Evolutionary conservation across 1,139 yeast genomes (phyloP).

Genomic region (Kodamaea sp.): DNA sequence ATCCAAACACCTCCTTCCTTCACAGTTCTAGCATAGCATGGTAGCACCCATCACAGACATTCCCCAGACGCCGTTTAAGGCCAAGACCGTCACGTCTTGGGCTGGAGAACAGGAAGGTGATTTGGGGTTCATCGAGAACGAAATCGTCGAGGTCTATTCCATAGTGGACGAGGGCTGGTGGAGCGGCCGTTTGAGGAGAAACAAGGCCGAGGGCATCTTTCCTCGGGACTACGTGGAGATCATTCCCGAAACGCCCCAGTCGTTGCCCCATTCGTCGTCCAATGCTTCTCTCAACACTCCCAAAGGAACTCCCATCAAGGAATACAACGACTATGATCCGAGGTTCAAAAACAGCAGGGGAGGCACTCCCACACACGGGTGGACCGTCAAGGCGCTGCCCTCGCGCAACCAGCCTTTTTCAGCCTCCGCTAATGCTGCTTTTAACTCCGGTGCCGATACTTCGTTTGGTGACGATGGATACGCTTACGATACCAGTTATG

Average conservation of each 20-base stretch:
- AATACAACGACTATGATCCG: constrained; percentile 12
- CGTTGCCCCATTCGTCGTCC: constrained; percentile 16
- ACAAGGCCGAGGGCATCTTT: constrained; percentile 80
- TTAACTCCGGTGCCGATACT: constrained; percentile 16
- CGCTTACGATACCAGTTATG: constrained; percentile 30
- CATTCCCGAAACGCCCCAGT: constrained; percentile 29
- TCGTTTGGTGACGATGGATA: constrained; percentile 24
- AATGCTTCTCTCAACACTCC: constrained; percentile 14
- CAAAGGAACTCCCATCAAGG: constrained; percentile 21
- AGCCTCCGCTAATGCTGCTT: background rate
- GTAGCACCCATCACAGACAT: no score
- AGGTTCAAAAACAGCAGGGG: constrained; percentile 9
- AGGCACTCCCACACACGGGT: constrained; percentile 17
- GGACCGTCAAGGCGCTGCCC: constrained; percentile 13
- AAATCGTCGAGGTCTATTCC: constrained; percentile 77
- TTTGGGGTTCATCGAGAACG: constrained; percentile 91
- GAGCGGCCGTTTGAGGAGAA: constrained; percentile 79
- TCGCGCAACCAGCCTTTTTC: constrained; percentile 15
- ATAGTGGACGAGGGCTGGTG: constrained; percentile 91
- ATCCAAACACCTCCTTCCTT: no score
- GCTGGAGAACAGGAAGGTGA: constrained; percentile 87
- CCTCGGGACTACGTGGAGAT: constrained; percentile 85
- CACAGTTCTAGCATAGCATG: no score
- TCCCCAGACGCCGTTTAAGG: constrained; percentile 65
- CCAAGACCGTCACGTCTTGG: constrained; percentile 83